Percentiles rank a stretch among this genome's conserved stretches.
These are phyloP conservation scores for Allium cepa DNA, from an alignment of 106 monocot genomes.

Conservation along the genomic window DNA sequence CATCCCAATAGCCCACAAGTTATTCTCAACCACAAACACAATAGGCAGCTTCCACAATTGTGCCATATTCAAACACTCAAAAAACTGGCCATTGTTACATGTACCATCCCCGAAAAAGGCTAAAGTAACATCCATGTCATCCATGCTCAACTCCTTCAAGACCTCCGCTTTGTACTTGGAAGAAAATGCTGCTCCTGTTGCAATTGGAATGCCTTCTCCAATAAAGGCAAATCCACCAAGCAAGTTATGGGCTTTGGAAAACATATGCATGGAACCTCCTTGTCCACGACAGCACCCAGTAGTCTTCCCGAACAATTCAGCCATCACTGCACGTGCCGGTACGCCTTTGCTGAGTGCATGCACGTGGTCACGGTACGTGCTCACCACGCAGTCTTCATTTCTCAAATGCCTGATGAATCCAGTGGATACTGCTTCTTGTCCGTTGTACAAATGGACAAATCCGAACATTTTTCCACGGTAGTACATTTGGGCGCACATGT, in stretches of 20 bases:
- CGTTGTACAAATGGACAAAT: conserved; percentile 96
- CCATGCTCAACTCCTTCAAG: conserved; percentile 31
- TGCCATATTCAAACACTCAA: conserved; percentile 98
- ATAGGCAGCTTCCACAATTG: conserved; percentile 99
- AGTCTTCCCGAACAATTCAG: conserved; percentile 93
- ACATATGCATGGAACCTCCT: conserved; percentile 99
- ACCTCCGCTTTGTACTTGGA: conserved; percentile 82
- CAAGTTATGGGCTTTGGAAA: conserved; percentile 67
- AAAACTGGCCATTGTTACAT: conserved; percentile 97
- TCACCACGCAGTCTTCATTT: conserved; percentile 55
- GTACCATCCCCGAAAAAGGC: conserved; percentile 83
- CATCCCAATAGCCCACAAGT: conserved; percentile 95
- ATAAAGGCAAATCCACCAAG: conserved; percentile 97
- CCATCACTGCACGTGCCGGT: conserved; percentile 75
- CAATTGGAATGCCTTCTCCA: conserved; percentile 95
- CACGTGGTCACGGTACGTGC: conserved; percentile 96
- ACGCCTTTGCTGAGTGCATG: conserved; percentile 96
- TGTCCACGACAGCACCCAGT: conserved; percentile 99
- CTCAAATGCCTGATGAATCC: conserved; percentile 85
- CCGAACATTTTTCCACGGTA: conserved; percentile 98
- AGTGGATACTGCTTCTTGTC: conserved; percentile 93
- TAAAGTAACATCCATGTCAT: conserved; percentile 51
- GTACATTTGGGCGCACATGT: conserved; percentile 99
- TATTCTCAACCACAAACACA: conserved; percentile 97
- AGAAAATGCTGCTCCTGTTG: conserved; percentile 85